Evolutionary conservation across 371 early-diverging fungal genomes (phyloP), one percentile per base, ranked within the genome.

Genomic region (Saksenaea oblongispora): DNA sequence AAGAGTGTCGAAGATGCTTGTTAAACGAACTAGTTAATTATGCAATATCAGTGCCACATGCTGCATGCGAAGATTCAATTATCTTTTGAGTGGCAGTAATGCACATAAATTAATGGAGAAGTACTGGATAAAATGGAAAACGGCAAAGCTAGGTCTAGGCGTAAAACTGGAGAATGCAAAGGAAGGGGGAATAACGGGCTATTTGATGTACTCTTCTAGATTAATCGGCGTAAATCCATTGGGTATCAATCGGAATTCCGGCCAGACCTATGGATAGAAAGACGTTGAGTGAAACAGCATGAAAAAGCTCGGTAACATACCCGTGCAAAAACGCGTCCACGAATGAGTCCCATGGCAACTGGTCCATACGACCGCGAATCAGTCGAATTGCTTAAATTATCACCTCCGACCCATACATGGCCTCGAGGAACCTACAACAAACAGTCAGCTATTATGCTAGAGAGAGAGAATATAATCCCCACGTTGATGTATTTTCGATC

Each of bases 341-440:
- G 74, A 53, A 95, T 70, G 53, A 95, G 67, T n/a, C 91, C 93
- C 73, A 89, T 80, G 0, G 94, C 85, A 3, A 95, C 89, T 0
- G 95, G 93, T 0, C 95, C 95, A 80, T 93, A 95, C 7, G 63
- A 65, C 41, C 94, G 72, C 27, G 94, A 93, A 62, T 95, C 95
- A 0, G 82, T 90, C 3, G 93, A 92, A 67, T 91, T 89, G 63
- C 82, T 87, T 34, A 87, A 69, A 71, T 95, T 94, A 62, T 95
- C 95, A 7, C 95, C 95, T 56, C 74, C 81, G 9, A 89, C 47
- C 89, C 89, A 89, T n/a, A 88, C 78, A 67, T 87, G 87, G 0
- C 90, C 88, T n/a, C 70, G 72, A 27, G 90, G 90, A 0, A 85
- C 82, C 85, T 86, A n/a, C 5, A 54, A 15, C 18, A 28, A 39